These are phyloP conservation scores for Skeletonema costatum DNA, from an alignment of 108 stramenopile species.

Conservation along the genomic window DNA sequence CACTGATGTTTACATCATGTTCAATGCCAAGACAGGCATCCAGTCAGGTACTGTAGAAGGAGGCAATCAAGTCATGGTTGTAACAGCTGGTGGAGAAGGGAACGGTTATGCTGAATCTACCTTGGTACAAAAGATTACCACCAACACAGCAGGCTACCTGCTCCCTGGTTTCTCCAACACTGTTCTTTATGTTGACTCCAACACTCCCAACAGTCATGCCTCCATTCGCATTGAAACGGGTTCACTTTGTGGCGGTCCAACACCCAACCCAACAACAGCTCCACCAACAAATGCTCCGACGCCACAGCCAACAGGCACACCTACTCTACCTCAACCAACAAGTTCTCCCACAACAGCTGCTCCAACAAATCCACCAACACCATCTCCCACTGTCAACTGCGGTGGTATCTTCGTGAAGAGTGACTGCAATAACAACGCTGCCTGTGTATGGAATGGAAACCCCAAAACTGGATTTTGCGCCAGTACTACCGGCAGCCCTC, in stretches of 20 bases:
- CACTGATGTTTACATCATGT: constrained; percentile 39
- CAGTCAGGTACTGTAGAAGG: constrained; percentile 47
- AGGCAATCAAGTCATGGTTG: constrained; percentile 46
- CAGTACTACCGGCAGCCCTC: neutral
- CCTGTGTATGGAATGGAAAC: neutral
- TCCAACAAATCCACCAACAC: neutral
- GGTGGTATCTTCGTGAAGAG: neutral
- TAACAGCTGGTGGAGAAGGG: constrained; percentile 20
- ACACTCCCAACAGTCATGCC: neutral
- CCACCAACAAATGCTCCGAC: constrained; percentile 1
- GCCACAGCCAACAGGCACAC: neutral
- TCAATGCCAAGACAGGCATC: constrained; percentile 49
- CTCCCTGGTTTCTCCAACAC: neutral
- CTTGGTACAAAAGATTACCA: constrained; percentile 31
- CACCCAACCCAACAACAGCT: neutral
- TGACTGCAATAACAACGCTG: neutral
- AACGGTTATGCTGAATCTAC: constrained; percentile 39
- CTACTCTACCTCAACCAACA: neutral
- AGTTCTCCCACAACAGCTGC: neutral
- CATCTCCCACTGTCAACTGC: neutral
- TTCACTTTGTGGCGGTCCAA: neutral
- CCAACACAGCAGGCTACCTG: neutral
- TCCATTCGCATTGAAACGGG: neutral
- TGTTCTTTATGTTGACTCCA: neutral
- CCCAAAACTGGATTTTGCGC: neutral